Base-by-base conservation (phyloP, 1,284 basidiomycete species). In the Psilocybe mexicana region DNA sequence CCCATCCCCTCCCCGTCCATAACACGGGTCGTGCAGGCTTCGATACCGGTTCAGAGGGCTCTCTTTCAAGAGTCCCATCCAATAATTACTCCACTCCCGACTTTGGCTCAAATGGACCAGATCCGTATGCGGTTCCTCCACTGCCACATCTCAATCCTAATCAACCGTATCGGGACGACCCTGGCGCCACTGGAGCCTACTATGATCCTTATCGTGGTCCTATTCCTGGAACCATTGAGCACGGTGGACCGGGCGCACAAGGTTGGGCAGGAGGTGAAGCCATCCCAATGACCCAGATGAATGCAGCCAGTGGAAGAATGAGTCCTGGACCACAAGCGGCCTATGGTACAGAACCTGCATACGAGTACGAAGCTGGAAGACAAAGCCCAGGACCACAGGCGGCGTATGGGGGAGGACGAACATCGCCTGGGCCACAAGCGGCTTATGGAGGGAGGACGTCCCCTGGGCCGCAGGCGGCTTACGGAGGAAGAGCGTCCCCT, bases 61-160 rank as follows among this genome's bases (percentile, higher is more conserved):
- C 82, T 60, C 76, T 87, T 43, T 78, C 80, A 38, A 80, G 86
- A 48, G 74, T 81, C 24, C 76, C 79, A 18, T 79, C 84, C 0
- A 74, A 80, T 11, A 84, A 84, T 42, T 80, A 82, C 60, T 79
- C 79, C 25, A 76, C 76, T 1, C 69, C 76, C 8, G 79, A 81
- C 59, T 69, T 80, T 49, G 53, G 78, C 48, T 72, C 79, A 50
- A 59, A 67, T 18, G 71, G 71, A 23, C 65, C 70, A 28, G 90
- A 92, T 65, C 90, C 90, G 2, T 92, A 92, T 70, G 88, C 90
- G 11, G 85, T 92, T 1, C 90, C 90, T 3, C 89, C 90, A n/a
- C 77, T 92, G n/a, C 90, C 90, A 7, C 88, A 91, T 62, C 72
- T 90, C 45, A 90, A 92, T 70, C 90, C 90, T 11, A 87, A 82